Conservation (phyloP, 2,329 filamentous ascomycete genomes). For the Clarireedia monteithiana region DNA sequence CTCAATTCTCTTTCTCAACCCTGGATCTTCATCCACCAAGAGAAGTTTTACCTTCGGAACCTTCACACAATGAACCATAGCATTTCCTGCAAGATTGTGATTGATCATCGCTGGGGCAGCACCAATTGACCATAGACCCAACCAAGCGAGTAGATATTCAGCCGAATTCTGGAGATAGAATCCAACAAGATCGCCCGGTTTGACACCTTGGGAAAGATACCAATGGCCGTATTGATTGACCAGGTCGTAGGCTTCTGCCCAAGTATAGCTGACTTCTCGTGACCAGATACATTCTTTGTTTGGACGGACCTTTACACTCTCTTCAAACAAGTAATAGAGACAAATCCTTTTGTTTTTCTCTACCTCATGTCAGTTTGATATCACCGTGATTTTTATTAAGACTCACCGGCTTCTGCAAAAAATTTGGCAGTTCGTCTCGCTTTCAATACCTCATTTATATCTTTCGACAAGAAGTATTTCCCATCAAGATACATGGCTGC, state of each 20-base stretch:
- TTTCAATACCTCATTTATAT: conserved; percentile 42
- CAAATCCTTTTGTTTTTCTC: conserved; percentile 42
- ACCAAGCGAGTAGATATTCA: conserved; percentile 59
- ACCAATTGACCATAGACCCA: conserved; percentile 58
- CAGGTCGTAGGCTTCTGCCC: conserved; percentile 46
- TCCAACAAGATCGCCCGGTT: conserved; percentile 52
- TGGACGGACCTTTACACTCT: conserved; percentile 42
- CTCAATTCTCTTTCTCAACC: conserved; percentile 45
- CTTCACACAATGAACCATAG: conserved; percentile 57
- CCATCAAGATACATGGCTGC: conserved; percentile 57
- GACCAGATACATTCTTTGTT: conserved; percentile 60
- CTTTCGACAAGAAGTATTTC: conserved; percentile 59
- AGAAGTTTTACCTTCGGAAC: conserved; percentile 49
- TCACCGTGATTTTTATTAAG: conserved; percentile 2
- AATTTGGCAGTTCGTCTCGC: conserved; percentile 36
- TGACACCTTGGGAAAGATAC: conserved; percentile 50
- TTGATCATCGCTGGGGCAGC: conserved; percentile 66
- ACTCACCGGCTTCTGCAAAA: conserved; percentile 41
- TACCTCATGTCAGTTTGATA: neutral
- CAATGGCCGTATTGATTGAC: conserved; percentile 54
- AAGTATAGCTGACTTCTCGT: conserved; percentile 52
- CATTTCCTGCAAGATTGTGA: conserved; percentile 56
- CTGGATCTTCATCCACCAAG: conserved; percentile 49
- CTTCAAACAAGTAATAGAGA: conserved; percentile 59
- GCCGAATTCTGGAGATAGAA: conserved; percentile 61